These are phyloP conservation scores for Dactylis glomerata DNA, from an alignment of 176 grass and related monocot species.

Conservation along the genomic window DNA sequence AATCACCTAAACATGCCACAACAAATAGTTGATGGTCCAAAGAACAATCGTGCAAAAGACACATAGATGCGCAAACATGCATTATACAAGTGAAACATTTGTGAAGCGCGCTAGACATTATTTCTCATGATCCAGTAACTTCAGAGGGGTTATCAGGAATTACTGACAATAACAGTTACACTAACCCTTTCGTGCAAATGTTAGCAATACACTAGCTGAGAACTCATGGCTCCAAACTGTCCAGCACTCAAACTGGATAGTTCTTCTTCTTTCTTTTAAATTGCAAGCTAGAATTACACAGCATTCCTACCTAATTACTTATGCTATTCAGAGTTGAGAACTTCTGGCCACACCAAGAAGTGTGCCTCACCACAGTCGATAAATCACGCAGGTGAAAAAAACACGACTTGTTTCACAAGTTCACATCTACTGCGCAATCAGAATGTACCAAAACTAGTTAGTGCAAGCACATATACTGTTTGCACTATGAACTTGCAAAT, in stretches of 20 bases:
- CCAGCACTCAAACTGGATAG: neutral
- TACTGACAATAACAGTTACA: neutral
- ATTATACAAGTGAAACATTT: neutral
- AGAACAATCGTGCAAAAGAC: neutral
- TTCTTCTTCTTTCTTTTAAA: neutral
- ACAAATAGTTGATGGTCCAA: neutral
- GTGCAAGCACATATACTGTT: neutral
- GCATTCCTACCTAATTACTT: neutral
- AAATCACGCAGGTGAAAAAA: neutral
- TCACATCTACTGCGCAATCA: neutral
- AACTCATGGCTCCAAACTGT: neutral
- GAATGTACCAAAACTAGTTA: neutral
- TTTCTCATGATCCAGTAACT: neutral
- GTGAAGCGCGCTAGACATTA: neutral
- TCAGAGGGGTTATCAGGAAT: neutral
- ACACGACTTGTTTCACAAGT: neutral
- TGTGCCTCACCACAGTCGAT: neutral
- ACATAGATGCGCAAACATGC: neutral
- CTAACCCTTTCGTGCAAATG: neutral
- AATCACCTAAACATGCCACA: neutral
- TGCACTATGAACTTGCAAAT: neutral
- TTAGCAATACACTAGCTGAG: neutral
- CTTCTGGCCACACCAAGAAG: neutral
- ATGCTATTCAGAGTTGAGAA: neutral
- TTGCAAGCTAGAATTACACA: neutral